Percentiles rank a stretch among this genome's conserved stretches.
Conservation (phyloP, 148 eudicot genomes). For the Cornus controversa region DNA sequence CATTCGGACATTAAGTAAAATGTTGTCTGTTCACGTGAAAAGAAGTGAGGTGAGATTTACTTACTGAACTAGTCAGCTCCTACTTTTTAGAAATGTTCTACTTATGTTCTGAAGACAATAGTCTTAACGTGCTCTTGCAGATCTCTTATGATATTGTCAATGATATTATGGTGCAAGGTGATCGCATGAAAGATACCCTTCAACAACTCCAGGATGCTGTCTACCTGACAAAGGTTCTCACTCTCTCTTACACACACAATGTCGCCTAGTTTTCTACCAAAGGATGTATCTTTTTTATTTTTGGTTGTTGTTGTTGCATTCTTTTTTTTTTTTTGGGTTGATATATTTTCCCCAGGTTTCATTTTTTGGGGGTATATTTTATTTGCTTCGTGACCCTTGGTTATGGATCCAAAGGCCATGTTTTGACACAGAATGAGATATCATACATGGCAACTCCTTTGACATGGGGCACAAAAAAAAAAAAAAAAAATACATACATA, state of each 20-base stretch:
- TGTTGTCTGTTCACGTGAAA: constrained; percentile 68
- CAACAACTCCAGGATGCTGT: constrained; percentile 97
- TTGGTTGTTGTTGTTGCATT: no score
- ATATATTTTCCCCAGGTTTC: background rate
- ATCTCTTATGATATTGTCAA: constrained; percentile 80
- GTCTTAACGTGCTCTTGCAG: constrained; percentile 36
- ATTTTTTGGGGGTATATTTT: background rate
- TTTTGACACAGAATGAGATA: background rate
- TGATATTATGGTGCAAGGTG: constrained; percentile 84
- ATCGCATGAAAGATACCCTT: constrained; percentile 71
- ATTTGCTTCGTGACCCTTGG: background rate
- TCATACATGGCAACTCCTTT: background rate
- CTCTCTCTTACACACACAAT: constrained; percentile 3
- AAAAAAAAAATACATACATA: no score
- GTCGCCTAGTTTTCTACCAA: background rate
- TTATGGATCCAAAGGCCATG: background rate
- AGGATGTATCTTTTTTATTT: no score
- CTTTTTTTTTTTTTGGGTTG: background rate
- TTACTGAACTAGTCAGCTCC: constrained; percentile 6
- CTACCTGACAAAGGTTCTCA: constrained; percentile 75
- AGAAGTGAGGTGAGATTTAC: constrained; percentile 66
- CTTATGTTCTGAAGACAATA: background rate
- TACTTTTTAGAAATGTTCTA: background rate
- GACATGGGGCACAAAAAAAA: no score
- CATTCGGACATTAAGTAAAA: constrained; percentile 71